These are phyloP conservation scores for Kluyveromyces siamensis DNA, from an alignment of 805 yeast genomes.

Conservation along the genomic window DNA sequence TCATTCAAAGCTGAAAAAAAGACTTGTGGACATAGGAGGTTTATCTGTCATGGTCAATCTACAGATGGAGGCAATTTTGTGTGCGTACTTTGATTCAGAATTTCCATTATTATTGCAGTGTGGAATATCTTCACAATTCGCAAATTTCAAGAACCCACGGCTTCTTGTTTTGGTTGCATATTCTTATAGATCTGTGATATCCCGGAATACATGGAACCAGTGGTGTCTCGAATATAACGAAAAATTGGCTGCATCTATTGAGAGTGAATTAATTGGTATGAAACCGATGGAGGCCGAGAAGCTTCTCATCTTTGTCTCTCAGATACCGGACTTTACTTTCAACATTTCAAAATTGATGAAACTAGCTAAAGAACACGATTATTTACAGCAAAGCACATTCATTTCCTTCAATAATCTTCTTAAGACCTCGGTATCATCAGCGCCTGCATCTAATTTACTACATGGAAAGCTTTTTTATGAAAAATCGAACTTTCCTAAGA, in stretches of 20 bases:
- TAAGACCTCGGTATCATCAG: not conserved
- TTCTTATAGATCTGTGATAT: constrained; percentile 11
- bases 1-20: constrained; percentile 12
- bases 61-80: constrained; percentile 6
- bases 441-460: not conserved
- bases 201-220: constrained; percentile 13
- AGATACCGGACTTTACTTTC: not conserved
- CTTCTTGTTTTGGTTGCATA: constrained; percentile 9
- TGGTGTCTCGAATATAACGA: constrained; percentile 19
- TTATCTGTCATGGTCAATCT: constrained; percentile 11
- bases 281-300: not conserved
- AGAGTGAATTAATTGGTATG: not conserved
- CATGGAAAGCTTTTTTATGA: constrained; percentile 1
- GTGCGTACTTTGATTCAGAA: constrained; percentile 10
- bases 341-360: not conserved
- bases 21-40: constrained; percentile 21
- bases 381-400: not conserved
- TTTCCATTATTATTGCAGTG: constrained; percentile 14
- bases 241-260: not conserved
- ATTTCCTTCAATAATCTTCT: not conserved
- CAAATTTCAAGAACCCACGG: constrained; percentile 6
- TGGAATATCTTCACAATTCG: constrained; percentile 19
- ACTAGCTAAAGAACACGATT: not conserved
- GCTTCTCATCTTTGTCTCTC: not conserved
- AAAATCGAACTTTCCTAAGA: constrained; percentile 7